phyloP scores from a whole-genome alignment of 2,329 filamentous ascomycete species.

The Beauveria asiatica region DNA sequence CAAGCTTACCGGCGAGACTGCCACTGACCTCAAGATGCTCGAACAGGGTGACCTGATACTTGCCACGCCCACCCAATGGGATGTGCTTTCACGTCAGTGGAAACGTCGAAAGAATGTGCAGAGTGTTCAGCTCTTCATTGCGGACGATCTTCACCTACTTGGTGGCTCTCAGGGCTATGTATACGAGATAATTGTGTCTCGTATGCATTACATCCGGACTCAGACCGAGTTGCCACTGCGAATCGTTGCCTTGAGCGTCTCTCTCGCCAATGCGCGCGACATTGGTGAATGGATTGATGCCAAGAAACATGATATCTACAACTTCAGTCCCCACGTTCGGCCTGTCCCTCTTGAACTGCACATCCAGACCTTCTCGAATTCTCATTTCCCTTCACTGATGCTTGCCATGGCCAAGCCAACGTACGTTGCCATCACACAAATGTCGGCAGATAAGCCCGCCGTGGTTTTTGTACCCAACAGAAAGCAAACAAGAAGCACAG shows the following conservation, averaged over 20 bases:
- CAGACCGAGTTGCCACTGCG: constrained; percentile 79
- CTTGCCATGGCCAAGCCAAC: constrained; percentile 95
- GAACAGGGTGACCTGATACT: constrained; percentile 83
- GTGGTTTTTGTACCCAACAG: constrained; percentile 88
- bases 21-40: constrained; percentile 79
- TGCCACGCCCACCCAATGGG: constrained; percentile 91
- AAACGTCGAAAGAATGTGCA: constrained; percentile 93
- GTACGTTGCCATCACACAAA: constrained; percentile 78
- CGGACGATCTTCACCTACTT: constrained; percentile 89
- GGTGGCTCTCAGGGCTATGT: constrained; percentile 79
- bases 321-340: constrained; percentile 89
- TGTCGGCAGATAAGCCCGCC: constrained; percentile 81
- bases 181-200: constrained; percentile 94
- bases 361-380: constrained; percentile 89
- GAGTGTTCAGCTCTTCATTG: constrained; percentile 81
- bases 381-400: constrained; percentile 97
- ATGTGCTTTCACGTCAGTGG: constrained; percentile 92
- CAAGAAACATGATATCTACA: constrained; percentile 96
- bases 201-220: constrained; percentile 91
- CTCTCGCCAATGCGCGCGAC: constrained; percentile 85
- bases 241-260: constrained; percentile 84
- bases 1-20: constrained; percentile 88
- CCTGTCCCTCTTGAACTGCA: constrained; percentile 87
- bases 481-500: constrained; percentile 84
- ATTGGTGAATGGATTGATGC: constrained; percentile 97